Evolutionary conservation across 176 grass and related monocot species (phyloP), one percentile per base, ranked within the genome.

Genomic region (Aegilops longissima): DNA sequence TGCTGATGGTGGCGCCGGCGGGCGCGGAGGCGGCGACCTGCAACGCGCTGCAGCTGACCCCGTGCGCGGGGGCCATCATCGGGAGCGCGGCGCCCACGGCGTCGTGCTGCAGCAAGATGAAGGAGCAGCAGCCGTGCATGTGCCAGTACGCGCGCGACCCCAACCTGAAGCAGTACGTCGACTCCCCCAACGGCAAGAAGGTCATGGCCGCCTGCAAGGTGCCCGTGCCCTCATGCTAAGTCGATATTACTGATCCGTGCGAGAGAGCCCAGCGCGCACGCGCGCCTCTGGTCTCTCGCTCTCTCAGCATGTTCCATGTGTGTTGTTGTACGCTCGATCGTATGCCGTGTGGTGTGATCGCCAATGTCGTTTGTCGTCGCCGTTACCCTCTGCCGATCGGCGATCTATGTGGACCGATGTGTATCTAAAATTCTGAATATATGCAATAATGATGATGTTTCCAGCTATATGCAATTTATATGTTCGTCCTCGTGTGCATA

Each of bases 71-170:
- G 21, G 89, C 95, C 34, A 88, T 97, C 82, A 25, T 91, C 78
- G 85, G 84, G 13, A 85, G 13, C 40, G 74, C 70, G 12, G 9
- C 74, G 73, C 91, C 92, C 2, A 62, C 82, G 38, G 23, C 86
- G 30, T 36, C 87, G 25, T 97, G 95, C 88, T 95, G 93, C 83
- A 76, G 79, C 83, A 81, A 82, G 84, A 70, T 98, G 61, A 93
- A 76, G 85, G 83, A 62, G 65, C 95, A 98, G 85, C 65, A 83
- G 89, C 77, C 95, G 24, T 98, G 95, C 89, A 24, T 95, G 78
- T 98, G 95, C 85, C 81, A 94, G 83, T 98, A 93, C 76, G 91
- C 76, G 30, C 85, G 72, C 20, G 92, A 98, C 89, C 95, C 93
- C 12, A 89, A 73, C 77, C 83, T 94, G 71, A 70, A 83, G 84